phyloP scores from a whole-genome alignment of 2,329 filamentous ascomycete genomes.

The Orbilia ellipsospora region DNA sequence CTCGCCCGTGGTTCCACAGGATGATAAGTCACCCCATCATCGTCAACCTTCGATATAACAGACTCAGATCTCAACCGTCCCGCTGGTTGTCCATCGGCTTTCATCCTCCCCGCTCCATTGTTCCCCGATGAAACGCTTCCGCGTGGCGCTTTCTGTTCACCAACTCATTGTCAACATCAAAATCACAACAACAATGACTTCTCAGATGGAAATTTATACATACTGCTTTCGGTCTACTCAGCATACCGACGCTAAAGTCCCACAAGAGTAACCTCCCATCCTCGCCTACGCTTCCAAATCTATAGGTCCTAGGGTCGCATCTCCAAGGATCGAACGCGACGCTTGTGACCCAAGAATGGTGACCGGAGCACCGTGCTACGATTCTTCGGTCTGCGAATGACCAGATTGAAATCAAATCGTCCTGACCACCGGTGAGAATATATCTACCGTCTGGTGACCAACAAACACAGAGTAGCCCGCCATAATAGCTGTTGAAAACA shows the following conservation, averaged over 20 bases:
- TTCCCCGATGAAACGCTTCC: constrained; percentile 66
- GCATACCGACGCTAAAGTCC: constrained; percentile 98
- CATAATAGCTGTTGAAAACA: constrained; percentile 91
- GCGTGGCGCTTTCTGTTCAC: constrained; percentile 60
- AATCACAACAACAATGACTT: too few species aligned
- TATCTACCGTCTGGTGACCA: constrained; percentile 99
- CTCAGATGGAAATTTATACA: constrained; percentile 64
- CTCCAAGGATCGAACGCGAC: constrained; percentile 97
- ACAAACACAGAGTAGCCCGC: constrained; percentile 89
- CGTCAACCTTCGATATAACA: constrained; percentile 45
- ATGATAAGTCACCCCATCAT: constrained; percentile 70
- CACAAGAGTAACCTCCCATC: constrained; percentile 90
- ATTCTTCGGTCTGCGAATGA: constrained; percentile 83
- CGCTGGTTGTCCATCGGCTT: constrained; percentile 69
- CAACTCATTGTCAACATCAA: background rate
- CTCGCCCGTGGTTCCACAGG: constrained; percentile 84
- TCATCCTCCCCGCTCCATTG: constrained; percentile 71
- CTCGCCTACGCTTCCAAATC: constrained; percentile 95
- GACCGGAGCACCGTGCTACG: constrained; percentile 91
- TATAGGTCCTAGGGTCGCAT: constrained; percentile 93
- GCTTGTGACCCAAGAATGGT: constrained; percentile 93
- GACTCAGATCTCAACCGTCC: constrained; percentile 61
- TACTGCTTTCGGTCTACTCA: constrained; percentile 87
- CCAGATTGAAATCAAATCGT: constrained; percentile 97
- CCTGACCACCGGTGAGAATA: constrained; percentile 92